Evolutionary conservation across 768 basidiomycete genomes (phyloP), one percentile per base, ranked within the genome.

Genomic region (Agaricus blazei): DNA sequence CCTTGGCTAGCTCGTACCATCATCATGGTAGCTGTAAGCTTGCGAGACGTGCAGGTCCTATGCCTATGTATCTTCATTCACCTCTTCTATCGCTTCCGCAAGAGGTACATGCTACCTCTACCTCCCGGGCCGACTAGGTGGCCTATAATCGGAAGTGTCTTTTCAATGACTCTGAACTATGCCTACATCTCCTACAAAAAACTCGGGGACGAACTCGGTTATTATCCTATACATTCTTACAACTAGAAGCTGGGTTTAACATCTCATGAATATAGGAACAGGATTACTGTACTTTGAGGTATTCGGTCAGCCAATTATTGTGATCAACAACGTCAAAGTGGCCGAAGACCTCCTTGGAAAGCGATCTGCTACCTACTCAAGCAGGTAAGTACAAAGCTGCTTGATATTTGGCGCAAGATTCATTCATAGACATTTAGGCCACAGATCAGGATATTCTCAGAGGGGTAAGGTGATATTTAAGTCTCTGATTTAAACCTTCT

Each of bases 341-440:
- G 57, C 51, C 15, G n/a, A 24, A 3, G 55, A 53, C 3, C 58
- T 61, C n/a, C 24, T 61, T 8, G 60, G 54, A 12, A 59, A 51
- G 24, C 44, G 60, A 4, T 59, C 58, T 2, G 51, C 37, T 1
- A 41, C 51, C 6, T 62, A 62, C 34, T 55, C 50, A 4, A 46
- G 48, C 43, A 44, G 53, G 50, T 59, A 37, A 15, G 37, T 9
- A 9, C 3, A 8, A 23, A 4, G 5, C 28, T 3, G n/a, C 5
- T 11, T 6, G 31, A 12, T 12, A 9, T 12, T 9, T n/a, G 11
- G 26, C 9, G 23, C 8, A n/a, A 31, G 34, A 28, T 19, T 27
- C 8, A 26, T 23, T 3, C 12, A 2, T 42, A 7, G n/a, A 43
- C 4, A 12, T 26, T 9, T 9, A 52, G 52, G 9, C 52, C 52